Percentiles rank a stretch among this genome's conserved stretches.
These are phyloP conservation scores for Saccharomycopsis babjevae DNA, from an alignment of 805 yeast species.

Conservation along the genomic window DNA sequence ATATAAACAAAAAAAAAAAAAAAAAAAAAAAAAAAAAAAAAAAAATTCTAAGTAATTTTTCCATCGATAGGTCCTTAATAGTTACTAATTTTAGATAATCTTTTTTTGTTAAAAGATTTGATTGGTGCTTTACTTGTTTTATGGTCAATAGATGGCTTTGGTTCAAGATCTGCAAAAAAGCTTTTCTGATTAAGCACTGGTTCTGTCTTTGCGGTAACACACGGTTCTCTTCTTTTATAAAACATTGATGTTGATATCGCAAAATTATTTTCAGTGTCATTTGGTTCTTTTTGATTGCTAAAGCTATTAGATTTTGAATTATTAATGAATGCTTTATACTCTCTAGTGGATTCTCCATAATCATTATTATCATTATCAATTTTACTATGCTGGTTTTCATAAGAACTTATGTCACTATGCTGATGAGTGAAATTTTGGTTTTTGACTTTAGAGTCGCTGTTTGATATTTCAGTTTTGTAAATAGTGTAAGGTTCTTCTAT, in stretches of 20 bases:
- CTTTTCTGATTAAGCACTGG: neutral
- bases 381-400: no score
- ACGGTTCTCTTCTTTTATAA: neutral
- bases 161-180: neutral
- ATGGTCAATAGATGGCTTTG: neutral
- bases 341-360: neutral
- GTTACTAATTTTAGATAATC: neutral
- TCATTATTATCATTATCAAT: neutral
- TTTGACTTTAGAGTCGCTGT: no score
- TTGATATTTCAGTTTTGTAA: no score
- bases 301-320: neutral
- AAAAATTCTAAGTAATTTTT: no score
- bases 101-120: neutral
- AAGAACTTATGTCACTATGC: no score
- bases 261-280: neutral
- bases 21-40: neutral
- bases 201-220: neutral
- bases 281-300: neutral
- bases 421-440: no score
- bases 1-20: neutral
- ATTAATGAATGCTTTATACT: neutral
- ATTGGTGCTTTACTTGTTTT: neutral
- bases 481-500: no score
- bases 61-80: neutral
- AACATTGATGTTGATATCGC: neutral